Evolutionary conservation across 768 basidiomycete species (phyloP).

Genomic region (Pleurotus cornucopiae): DNA sequence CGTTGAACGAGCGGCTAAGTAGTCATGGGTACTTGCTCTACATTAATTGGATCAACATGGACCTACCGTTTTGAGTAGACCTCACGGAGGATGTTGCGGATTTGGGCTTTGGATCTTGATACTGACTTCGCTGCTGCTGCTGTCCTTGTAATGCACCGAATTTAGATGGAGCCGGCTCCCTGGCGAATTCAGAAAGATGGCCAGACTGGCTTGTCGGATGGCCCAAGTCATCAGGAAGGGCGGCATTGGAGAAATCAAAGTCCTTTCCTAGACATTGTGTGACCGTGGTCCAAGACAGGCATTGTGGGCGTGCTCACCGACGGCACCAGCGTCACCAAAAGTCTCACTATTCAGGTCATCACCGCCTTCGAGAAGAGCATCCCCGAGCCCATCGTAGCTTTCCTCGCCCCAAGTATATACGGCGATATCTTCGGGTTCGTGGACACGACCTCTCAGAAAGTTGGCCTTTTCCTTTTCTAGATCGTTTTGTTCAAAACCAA

Average conservation of each 20-base stretch:
- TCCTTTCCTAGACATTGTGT: conserved; percentile 62
- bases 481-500: conserved; percentile 63
- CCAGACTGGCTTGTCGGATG: conserved; percentile 17
- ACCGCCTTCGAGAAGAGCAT: conserved; percentile 81
- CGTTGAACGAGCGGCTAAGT: conserved; percentile 33
- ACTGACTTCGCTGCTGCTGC: conserved; percentile 9
- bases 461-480: conserved; percentile 62
- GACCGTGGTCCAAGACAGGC: neutral
- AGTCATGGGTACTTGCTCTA: conserved; percentile 11
- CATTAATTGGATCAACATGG: conserved; percentile 6
- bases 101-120: conserved; percentile 8
- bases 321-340: conserved; percentile 67
- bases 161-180: conserved; percentile 19
- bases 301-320: conserved; percentile 56
- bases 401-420: conserved; percentile 94
- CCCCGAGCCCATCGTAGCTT: conserved; percentile 85
- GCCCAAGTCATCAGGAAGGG: conserved; percentile 25
- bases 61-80: conserved; percentile 22
- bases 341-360: conserved; percentile 98
- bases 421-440: conserved; percentile 76
- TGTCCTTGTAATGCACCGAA: conserved; percentile 7
- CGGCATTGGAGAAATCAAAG: conserved; percentile 75
- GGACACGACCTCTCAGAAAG: conserved; percentile 42
- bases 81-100: conserved; percentile 14
- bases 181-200: conserved; percentile 9